These are phyloP conservation scores for Poa annua DNA, from an alignment of 176 grass and related monocot species.

Conservation along the genomic window DNA sequence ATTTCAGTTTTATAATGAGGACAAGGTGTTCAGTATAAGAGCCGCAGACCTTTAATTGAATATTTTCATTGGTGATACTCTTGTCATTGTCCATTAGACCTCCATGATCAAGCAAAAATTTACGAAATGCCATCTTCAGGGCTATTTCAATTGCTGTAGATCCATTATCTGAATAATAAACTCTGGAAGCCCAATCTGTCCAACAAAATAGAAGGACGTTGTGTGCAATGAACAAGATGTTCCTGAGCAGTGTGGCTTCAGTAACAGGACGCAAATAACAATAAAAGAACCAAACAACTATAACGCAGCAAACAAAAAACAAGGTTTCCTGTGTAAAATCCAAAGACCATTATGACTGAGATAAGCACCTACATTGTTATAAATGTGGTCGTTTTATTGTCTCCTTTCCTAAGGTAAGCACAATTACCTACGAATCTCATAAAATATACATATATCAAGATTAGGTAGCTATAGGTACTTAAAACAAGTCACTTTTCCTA, in stretches of 20 bases:
- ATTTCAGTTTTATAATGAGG: background rate
- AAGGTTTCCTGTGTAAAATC: background rate
- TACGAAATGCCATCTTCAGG: conserved; percentile 98
- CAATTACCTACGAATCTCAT: conserved; percentile 9
- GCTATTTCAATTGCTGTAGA: conserved; percentile 99
- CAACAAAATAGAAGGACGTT: conserved; percentile 31
- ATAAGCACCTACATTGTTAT: conserved; percentile 16
- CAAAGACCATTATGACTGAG: conserved; percentile 3
- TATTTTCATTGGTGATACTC: conserved; percentile 28
- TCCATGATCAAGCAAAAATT: conserved; percentile 71
- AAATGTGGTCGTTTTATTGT: background rate
- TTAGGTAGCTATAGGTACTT: conserved; percentile 3
- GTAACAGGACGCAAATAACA: background rate
- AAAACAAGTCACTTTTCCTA: conserved; percentile 9
- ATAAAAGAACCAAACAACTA: conserved; percentile 5
- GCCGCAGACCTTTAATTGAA: conserved; percentile 65
- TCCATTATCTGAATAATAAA: conserved; percentile 95
- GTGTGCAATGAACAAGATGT: conserved; percentile 28
- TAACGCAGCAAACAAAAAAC: background rate
- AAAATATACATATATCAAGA: conserved; percentile 21
- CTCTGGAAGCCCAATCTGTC: conserved; percentile 90
- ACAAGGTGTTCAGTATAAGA: conserved; percentile 4
- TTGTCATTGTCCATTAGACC: conserved; percentile 51
- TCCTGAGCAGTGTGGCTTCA: background rate
- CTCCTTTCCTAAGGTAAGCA: conserved; percentile 8